Percentiles rank a stretch among this genome's conserved stretches.
Conservation (phyloP, 2,329 filamentous ascomycete genomes). For the Ilyonectria mors-panacis region DNA sequence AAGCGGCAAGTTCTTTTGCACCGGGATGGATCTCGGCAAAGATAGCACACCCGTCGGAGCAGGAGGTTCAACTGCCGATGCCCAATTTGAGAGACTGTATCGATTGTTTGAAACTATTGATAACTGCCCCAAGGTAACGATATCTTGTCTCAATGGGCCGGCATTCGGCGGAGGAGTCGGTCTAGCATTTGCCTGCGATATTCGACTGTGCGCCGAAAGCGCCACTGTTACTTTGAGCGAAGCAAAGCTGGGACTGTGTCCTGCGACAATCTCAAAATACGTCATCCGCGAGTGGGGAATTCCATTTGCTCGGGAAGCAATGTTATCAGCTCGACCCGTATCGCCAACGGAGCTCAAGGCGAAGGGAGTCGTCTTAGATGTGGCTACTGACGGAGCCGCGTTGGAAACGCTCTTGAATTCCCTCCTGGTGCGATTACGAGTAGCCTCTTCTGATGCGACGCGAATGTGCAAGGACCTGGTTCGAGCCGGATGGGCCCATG, state of each 20-base stretch:
- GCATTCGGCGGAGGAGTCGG: constrained; percentile 61
- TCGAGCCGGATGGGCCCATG: constrained; percentile 44
- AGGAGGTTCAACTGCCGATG: constrained; percentile 22
- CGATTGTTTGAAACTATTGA: constrained; percentile 55
- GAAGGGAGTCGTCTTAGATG: constrained; percentile 29
- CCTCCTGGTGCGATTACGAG: constrained; percentile 42
- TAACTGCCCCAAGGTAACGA: constrained; percentile 56
- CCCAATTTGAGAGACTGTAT: constrained; percentile 47
- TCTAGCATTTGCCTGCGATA: constrained; percentile 59
- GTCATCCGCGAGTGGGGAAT: constrained; percentile 57
- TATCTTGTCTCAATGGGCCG: constrained; percentile 59
- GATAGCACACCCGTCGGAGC: constrained; percentile 19
- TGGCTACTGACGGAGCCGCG: constrained; percentile 34
- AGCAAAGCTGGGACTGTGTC: constrained; percentile 56
- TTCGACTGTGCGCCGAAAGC: constrained; percentile 46
- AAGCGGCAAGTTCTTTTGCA: constrained; percentile 56
- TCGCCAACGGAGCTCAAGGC: constrained; percentile 44
- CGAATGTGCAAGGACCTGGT: constrained; percentile 54
- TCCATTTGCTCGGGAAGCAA: constrained; percentile 54
- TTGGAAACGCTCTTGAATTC: constrained; percentile 37
- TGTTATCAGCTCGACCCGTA: constrained; percentile 54
- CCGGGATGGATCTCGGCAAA: constrained; percentile 56
- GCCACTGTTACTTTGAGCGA: constrained; percentile 55
- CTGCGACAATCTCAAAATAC: constrained; percentile 58
- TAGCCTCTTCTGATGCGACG: constrained; percentile 49